Base-by-base conservation (phyloP, 768 basidiomycete species). In the Leccinum subtestaceum region DNA sequence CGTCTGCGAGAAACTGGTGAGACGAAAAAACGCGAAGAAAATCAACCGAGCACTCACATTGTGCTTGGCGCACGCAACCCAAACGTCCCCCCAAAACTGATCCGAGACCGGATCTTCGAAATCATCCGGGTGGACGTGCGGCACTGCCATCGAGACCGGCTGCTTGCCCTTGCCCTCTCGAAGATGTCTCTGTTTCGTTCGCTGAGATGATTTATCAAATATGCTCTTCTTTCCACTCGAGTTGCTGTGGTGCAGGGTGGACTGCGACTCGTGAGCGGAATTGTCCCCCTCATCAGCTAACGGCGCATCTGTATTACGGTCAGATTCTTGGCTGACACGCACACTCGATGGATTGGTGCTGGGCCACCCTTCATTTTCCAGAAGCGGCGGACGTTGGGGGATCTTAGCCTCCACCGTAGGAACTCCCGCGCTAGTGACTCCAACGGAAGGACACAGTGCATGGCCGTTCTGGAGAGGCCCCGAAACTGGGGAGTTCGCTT, bases 51-150 rank as follows among this genome's bases (percentile, higher is more conserved):
- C 32, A 77, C 90, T 61, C 55, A 95, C 94, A 71, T 98, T 99
- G 65, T 95, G 88, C 21, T 84, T 84, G 1, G 96, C 95, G 52
- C 85, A 86, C 13, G 91, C 85, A 2, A 88, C 79, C 96, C 97
- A 99, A 38, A 90, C 82, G 60, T 89, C 81, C 67, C 89, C 89
- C 93, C 93, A 98, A 71, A 98, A 98, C 48, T 72, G 75, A 59
- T 95, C 93, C 63, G 78, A 82, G 40, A 98, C 79, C 12, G 96
- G 96, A 72, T 99, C 96, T 59, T 90, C 88, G 62, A 99, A 95
- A 32, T 82, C 85, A 58, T 90, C 74, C 1, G 88, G 83, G 62
- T 90, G 86, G 43, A 96, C 82, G 34, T 79, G 75, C 5, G 93
- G 93, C n/a, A 84, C 82, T 2, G 81, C 78, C 0, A 83, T 85